Conservation (phyloP, 805 yeast species). For the Wickerhamiella siamensis region DNA sequence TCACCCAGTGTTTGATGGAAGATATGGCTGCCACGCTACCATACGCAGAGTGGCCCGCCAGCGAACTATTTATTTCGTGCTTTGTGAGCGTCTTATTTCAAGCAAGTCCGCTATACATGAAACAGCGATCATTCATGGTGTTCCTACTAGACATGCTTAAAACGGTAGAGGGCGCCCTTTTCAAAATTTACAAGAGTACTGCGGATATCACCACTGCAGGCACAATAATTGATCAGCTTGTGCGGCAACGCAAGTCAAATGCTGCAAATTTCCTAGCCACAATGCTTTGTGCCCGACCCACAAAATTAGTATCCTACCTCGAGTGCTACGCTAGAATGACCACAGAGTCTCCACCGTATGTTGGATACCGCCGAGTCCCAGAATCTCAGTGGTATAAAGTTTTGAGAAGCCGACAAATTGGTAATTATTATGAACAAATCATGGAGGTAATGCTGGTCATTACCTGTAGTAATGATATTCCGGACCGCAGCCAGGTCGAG, state of each 20-base stretch:
- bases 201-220: background rate
- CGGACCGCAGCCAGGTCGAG: constrained; percentile 6
- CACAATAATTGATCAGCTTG: constrained; percentile 3
- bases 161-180: constrained; percentile 3
- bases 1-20: constrained; percentile 1
- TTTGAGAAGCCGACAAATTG: constrained; percentile 3
- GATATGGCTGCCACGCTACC: constrained; percentile 4
- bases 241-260: background rate
- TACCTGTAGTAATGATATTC: constrained; percentile 1
- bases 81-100: constrained; percentile 1
- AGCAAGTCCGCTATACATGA: background rate
- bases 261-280: constrained; percentile 6
- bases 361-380: background rate
- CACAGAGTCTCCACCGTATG: background rate
- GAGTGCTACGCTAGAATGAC: constrained; percentile 5
- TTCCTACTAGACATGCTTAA: constrained; percentile 4
- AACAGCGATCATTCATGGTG: background rate
- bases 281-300: background rate
- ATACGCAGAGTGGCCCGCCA: constrained; percentile 7
- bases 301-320: background rate
- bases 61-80: constrained; percentile 5
- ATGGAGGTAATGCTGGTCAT: constrained; percentile 6
- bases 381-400: constrained; percentile 3
- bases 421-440: constrained; percentile 4
- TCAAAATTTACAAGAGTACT: background rate